Conservation (phyloP, 1,139 yeast genomes). For the Arxiozyma slooffiae region DNA sequence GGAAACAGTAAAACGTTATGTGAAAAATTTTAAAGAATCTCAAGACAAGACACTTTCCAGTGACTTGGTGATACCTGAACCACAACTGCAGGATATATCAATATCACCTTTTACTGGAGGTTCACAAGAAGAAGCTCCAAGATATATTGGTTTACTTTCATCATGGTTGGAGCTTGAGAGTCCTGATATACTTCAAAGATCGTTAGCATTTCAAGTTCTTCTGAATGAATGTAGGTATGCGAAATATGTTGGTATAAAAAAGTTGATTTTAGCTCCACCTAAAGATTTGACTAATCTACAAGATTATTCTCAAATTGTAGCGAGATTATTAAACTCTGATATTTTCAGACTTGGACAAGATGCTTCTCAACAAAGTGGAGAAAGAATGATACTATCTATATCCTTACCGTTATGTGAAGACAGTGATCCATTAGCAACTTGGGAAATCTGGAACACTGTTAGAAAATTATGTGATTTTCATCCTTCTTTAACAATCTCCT, state of each 20-base stretch:
- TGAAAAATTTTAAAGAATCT: slow-evolving; percentile 1
- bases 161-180: slow-evolving; percentile 60
- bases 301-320: slow-evolving; percentile 39
- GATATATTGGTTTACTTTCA: slow-evolving; percentile 40
- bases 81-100: slow-evolving; percentile 34
- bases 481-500: slow-evolving; percentile 42
- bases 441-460: slow-evolving; percentile 65
- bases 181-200: slow-evolving; percentile 38
- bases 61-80: slow-evolving; percentile 32
- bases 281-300: slow-evolving; percentile 44
- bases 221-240: slow-evolving; percentile 51
- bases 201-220: slow-evolving; percentile 45
- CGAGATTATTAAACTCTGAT: slow-evolving; percentile 26
- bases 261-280: slow-evolving; percentile 52
- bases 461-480: slow-evolving; percentile 46
- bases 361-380: slow-evolving; percentile 9
- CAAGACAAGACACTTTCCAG: background rate
- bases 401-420: slow-evolving; percentile 34
- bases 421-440: slow-evolving; percentile 46
- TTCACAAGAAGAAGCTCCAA: slow-evolving; percentile 9
- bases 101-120: slow-evolving; percentile 24
- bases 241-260: slow-evolving; percentile 42
- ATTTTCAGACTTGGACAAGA: slow-evolving; percentile 5
- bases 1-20: slow-evolving; percentile 23
- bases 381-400: slow-evolving; percentile 20